Evolutionary conservation across 805 yeast genomes (phyloP), one percentile per base, ranked within the genome.

Genomic region (Yarrowia sp.): DNA sequence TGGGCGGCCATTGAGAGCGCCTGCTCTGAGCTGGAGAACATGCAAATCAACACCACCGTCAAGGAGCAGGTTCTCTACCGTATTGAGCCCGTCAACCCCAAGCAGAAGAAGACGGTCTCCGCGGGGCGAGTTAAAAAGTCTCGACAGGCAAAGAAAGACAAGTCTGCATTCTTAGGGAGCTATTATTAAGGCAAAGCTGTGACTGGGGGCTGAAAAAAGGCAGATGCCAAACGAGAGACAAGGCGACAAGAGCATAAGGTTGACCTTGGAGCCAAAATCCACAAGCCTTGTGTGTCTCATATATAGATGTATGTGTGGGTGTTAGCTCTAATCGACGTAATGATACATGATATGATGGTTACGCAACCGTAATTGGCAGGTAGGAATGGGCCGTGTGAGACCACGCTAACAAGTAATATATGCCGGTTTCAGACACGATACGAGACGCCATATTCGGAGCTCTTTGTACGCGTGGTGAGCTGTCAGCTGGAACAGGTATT

Each of bases 71-170:
- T 63, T 14, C 56, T 63, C 38, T 63, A 48, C 40, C 55, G 67
- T 7, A 63, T 63, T 16, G 67, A 63, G 55, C 67, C 67, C 10
- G 50, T 48, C 36, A 36, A 36, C 43, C 36, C 40, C 55, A 63
- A 63, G 16, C 66, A 53, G 55, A 49, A 48, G 52, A 48, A 61
- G 43, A 38, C 52, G 55, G 40, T 19, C n/a, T 56, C 64, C 3
- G 64, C 49, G 5, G 65, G 65, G 4, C 50, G 52, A 35, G 46
- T 43, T 9, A 59, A 45, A 35, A 59, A 59, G 65, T 7, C 65
- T 16, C 65, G 65, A n/a, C 65, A 35, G 32, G 42, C 65, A 5
- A 59, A 59, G 42, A 59, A 59, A n/a, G 65, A 63, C 67, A 63
- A 63, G 56, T 63, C 67, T 8, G 55, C 40, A 19, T 36, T 36